Conservation (phyloP, 257 asterid species). For the Asclepias syriaca region DNA sequence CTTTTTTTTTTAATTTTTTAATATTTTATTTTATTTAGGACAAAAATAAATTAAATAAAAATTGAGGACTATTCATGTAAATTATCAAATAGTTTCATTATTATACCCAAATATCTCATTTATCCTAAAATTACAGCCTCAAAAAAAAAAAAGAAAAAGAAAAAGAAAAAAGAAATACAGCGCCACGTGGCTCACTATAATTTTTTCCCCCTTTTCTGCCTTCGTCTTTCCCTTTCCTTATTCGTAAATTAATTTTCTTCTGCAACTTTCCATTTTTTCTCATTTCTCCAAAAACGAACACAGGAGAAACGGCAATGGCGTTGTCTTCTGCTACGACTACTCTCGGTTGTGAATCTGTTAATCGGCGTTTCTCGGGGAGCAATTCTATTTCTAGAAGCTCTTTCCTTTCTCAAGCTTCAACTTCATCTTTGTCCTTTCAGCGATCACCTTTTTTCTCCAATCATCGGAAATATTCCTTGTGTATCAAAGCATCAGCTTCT, state of each 20-base stretch:
- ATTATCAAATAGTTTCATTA: too few relatives aligned
- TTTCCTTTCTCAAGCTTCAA: conserved; percentile 8
- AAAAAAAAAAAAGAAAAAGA: background rate
- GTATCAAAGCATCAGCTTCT: conserved; percentile 44
- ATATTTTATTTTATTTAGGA: too few relatives aligned
- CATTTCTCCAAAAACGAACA: background rate
- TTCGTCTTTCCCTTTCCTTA: too few relatives aligned
- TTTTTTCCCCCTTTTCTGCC: background rate
- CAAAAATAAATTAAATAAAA: too few relatives aligned
- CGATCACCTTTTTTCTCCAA: conserved; percentile 5
- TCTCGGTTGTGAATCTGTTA: background rate
- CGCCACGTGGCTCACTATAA: background rate
- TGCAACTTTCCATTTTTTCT: background rate
- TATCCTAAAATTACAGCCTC: background rate
- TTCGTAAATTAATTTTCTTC: background rate
- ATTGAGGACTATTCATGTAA: too few relatives aligned
- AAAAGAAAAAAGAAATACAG: background rate
- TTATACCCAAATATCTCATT: background rate
- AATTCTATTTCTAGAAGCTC: conserved; percentile 2
- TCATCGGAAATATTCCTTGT: conserved; percentile 30
- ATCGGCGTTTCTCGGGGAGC: background rate
- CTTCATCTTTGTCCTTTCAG: conserved; percentile 18
- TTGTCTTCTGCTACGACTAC: background rate
- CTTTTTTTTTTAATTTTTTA: too few relatives aligned
- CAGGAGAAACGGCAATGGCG: background rate